A percentile compares a stretch with the other conserved stretches of the same genome.
phyloP scores from a whole-genome alignment of 306 rosid species.

The Acacia confusa region DNA sequence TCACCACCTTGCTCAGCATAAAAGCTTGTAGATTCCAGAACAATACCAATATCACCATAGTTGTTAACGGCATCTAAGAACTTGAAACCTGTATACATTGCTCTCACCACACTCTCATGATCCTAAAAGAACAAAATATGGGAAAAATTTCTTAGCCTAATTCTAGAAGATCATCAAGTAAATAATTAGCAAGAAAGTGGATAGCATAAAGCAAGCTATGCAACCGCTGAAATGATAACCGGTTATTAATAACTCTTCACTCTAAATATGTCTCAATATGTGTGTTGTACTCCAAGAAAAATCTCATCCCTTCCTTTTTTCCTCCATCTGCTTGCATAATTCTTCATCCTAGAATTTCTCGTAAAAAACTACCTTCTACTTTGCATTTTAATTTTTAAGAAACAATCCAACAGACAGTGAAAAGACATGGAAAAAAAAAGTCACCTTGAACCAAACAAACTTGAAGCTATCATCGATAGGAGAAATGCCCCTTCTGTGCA shows the following conservation, averaged over 20 bases:
- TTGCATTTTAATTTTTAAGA: background rate
- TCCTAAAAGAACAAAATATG: slow-evolving; percentile 50
- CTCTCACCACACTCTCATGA: slow-evolving; percentile 75
- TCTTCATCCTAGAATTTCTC: background rate
- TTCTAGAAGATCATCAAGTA: slow-evolving; percentile 13
- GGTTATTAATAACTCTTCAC: background rate
- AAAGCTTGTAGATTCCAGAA: slow-evolving; percentile 91
- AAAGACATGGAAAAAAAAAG: background rate
- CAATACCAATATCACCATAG: slow-evolving; percentile 68
- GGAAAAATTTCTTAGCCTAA: slow-evolving; percentile 14
- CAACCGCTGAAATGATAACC: background rate
- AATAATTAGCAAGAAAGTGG: too few relatives aligned
- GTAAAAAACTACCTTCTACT: background rate
- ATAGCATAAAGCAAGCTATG: slow-evolving; percentile 4
- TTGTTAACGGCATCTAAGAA: slow-evolving; percentile 58
- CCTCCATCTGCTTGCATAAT: background rate
- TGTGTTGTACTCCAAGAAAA: background rate
- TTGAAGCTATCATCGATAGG: slow-evolving; percentile 88
- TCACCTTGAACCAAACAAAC: slow-evolving; percentile 75
- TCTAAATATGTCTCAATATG: background rate
- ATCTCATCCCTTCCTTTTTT: background rate
- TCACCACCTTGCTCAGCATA: slow-evolving; percentile 99
- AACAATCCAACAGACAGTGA: background rate
- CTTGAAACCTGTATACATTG: slow-evolving; percentile 83
- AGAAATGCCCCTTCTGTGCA: slow-evolving; percentile 67